Base-by-base conservation (phyloP, 352 stramenopile genomes). In the Phytopythium montanum region DNA sequence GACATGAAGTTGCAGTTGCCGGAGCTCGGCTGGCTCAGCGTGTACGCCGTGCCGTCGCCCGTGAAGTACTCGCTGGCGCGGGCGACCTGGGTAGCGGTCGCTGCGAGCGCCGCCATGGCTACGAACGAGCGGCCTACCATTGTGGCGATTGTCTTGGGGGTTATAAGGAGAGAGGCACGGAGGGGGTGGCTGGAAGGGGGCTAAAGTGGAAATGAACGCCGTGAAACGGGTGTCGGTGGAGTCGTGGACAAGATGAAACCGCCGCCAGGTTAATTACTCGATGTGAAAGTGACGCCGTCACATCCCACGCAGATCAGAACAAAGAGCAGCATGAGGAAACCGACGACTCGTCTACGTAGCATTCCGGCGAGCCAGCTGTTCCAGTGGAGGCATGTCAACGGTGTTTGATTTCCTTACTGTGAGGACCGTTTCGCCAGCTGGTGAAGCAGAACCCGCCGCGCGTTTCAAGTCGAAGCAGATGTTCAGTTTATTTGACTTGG, bases 1-100 rank as follows among this genome's bases (percentile, higher is more conserved):
- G 69, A 79, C 73, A 85, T 85, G 38, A 85, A 72, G 58, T 79
- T 79, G 53, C 75, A 85, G 45, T 85, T 85, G 50, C 75, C 75
- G 12, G 48, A 66, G 59, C 65, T 74, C 10, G 70, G 64, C 51
- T 59, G 19, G n/a, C 61, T 9, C 9, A 76, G 64, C 50, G 65
- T 76, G 64, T 81, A 85, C 42, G 64, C 69, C 26, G 74, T 83
- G 23, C 71, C 74, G 33, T 83, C 71, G 21, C 74, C 73, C 29
- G 68, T 62, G 31, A 73, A 75, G 48, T 75, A 76, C 38, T 73
- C 59, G 44, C 70, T 64, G 2, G 67, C 64, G 2, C 55, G 54
- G 4, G 38, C 53, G 6, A 41, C 36, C 14, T 44, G 54, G 9
- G 25, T 63, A 13, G 29, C 28, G 6, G 65, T 28, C 28, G 69